Evolutionary conservation across 169 alveolate species (phyloP).

Genomic region (Cryptosporidium bovis): DNA sequence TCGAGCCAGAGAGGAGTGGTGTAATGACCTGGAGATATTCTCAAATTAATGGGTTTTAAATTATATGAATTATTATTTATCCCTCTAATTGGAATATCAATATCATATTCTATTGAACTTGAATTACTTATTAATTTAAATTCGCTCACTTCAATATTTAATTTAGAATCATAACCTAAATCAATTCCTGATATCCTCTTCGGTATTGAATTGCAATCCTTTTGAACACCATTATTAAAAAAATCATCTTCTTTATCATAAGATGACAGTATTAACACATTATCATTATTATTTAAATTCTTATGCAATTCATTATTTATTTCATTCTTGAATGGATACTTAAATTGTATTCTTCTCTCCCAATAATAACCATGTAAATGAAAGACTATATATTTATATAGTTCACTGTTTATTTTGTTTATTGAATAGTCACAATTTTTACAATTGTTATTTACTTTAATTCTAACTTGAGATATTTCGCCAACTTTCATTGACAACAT

Average conservation of each 20-base stretch:
- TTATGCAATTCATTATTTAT: neutral
- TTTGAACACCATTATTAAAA: neutral
- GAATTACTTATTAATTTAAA: neutral
- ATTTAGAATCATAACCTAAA: constrained; percentile 5
- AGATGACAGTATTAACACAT: neutral
- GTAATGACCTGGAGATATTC: constrained; percentile 46
- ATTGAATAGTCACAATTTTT: neutral
- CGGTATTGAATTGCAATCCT: neutral
- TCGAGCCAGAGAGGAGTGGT: constrained; percentile 63
- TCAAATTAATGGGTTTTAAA: neutral
- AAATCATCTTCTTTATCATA: neutral
- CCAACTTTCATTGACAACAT: constrained; percentile 35
- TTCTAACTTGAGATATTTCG: constrained; percentile 57
- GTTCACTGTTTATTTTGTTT: neutral
- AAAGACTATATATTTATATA: neutral
- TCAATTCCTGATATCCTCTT: constrained; percentile 40
- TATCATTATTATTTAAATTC: neutral
- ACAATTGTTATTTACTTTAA: neutral
- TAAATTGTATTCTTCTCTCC: constrained; percentile 24
- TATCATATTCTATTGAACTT: constrained; percentile 5
- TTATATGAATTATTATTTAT: neutral
- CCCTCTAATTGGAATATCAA: constrained; percentile 24
- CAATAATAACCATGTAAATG: constrained; percentile 18
- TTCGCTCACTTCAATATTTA: constrained; percentile 10
- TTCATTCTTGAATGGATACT: neutral